Evolutionary conservation across 2,329 filamentous ascomycete genomes (phyloP), one percentile per base, ranked within the genome.

Genomic region (Penicillium italicum): DNA sequence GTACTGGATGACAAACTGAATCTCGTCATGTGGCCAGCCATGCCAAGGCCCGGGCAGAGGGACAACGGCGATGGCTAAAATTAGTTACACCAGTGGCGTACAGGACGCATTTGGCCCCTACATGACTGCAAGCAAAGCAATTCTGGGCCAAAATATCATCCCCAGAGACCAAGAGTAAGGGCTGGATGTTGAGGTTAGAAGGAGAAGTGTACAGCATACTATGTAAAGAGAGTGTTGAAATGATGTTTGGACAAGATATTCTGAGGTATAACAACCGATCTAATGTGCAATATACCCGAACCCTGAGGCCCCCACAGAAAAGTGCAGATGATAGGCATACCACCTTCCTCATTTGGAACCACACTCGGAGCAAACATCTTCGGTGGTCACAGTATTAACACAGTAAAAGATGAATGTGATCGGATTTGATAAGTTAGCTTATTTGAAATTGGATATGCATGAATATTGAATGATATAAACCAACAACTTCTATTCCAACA

Each of bases 71-170:
- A 34, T 5, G 14, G 31, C 40, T 51, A 51, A 51, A 51, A 51
- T 40, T 40, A 45, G 38, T 12, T 16, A 46, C 42, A 26, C 24
- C 22, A 53, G 44, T 57, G 53, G 55, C 55, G 56, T 43, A 55
- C 40, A 42, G 44, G 55, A 48, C 46, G 54, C 45, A 16, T 41
- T 49, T 53, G 55, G 51, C 48, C 58, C 61, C 57, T 62, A 56
- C 59, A 49, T 33, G 26, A 40, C 26, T 48, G 48, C 36, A 34
- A 28, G 11, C 36, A 40, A n/a, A 37, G 7, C 10, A 16, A 28
- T 37, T 20, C 16, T 9, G 33, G 31, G 12, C n/a, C 42, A 16
- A 9, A 10, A n/a, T 0, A 18, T 16, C 22, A 18, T 16, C 38
- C 18, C 28, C 20, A 5, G 20, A 14, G 11, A n/a, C 33, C 33